Conservation (phyloP, 1,284 basidiomycete species). For the Hemileia vastatrix region DNA sequence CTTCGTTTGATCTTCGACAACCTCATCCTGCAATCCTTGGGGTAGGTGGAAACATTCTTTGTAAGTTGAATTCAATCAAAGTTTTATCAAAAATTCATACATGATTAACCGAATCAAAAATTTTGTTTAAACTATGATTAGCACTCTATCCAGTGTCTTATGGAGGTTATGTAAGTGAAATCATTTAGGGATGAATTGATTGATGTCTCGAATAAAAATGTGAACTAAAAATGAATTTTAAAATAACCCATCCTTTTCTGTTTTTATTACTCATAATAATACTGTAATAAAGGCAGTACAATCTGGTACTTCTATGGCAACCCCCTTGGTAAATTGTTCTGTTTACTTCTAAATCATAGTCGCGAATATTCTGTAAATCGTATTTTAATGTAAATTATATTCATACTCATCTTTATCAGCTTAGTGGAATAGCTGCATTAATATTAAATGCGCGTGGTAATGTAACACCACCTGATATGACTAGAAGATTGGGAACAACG, state of each 20-base stretch:
- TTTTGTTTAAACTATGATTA: not conserved
- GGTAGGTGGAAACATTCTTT: slow-evolving; percentile 21
- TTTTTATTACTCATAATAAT: not conserved
- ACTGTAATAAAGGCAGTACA: slow-evolving; percentile 15
- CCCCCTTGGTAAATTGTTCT: slow-evolving; percentile 5
- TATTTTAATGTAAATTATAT: no score
- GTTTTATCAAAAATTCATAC: not conserved
- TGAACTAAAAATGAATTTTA: no score
- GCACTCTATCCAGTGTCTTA: slow-evolving; percentile 17
- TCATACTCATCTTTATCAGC: not conserved
- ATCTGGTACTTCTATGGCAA: slow-evolving; percentile 20
- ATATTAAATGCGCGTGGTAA: slow-evolving; percentile 13
- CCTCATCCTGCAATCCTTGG: slow-evolving; percentile 19
- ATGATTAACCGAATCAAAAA: not conserved
- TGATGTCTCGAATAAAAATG: no score
- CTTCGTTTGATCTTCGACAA: slow-evolving; percentile 17
- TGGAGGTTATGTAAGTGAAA: slow-evolving; percentile 16
- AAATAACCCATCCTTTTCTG: no score
- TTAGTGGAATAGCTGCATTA: slow-evolving; percentile 22
- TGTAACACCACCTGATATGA: slow-evolving; percentile 12
- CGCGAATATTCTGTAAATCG: not conserved
- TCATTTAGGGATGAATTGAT: no score
- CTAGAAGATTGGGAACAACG: slow-evolving; percentile 9
- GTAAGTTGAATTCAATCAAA: not conserved
- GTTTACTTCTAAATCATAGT: not conserved